Evolutionary conservation across 495 filamentous ascomycete genomes (phyloP), one percentile per base, ranked within the genome.

Genomic region (Trichoderma orchidacearum): DNA sequence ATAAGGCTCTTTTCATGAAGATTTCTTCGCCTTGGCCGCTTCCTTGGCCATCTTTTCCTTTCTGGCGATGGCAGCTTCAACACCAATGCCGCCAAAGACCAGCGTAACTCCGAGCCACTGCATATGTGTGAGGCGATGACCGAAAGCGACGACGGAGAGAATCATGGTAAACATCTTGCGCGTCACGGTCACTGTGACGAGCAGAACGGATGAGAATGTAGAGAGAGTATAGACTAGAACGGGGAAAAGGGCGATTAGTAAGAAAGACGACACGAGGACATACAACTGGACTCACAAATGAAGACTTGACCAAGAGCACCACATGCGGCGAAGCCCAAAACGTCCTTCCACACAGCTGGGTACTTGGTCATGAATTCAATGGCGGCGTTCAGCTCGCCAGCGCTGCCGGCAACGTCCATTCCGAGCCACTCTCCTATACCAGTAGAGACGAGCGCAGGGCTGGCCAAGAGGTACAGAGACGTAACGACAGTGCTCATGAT

Each of bases 101-200:
- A 98, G 77, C 0, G 78, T 84, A 36, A 98, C 90, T 54, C 93
- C 93, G 28, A 95, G 74, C 87, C 89, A 71, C 72, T 98, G 93
- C 75, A 91, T 94, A 32, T 74, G 69, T 21, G 79, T 85, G 54
- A 98, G 75, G 53, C 78, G 79, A 67, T 98, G 94, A 29, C 94
- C 93, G 70, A 96, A 98, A 75, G 87, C 89, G 54, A 97, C 75
- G 27, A 98, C 93, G 58, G 86, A 92, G 41, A 98, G 77, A 59
- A 97, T 86, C 93, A 98, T 98, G 58, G 90, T 96, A 65, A 96
- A 78, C 94, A 98, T 98, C 74, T 98, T 98, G 60, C 93, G 78
- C 45, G 93, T 98, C 11, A 98, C 93, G 2, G 91, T 98, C 0
- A 98, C 90, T 9, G 93, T 98, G 12, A 96, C 93, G 28, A 98